Evolutionary conservation across 768 basidiomycete genomes (phyloP), one percentile per base, ranked within the genome.

Genomic region (Podaxis sp.): DNA sequence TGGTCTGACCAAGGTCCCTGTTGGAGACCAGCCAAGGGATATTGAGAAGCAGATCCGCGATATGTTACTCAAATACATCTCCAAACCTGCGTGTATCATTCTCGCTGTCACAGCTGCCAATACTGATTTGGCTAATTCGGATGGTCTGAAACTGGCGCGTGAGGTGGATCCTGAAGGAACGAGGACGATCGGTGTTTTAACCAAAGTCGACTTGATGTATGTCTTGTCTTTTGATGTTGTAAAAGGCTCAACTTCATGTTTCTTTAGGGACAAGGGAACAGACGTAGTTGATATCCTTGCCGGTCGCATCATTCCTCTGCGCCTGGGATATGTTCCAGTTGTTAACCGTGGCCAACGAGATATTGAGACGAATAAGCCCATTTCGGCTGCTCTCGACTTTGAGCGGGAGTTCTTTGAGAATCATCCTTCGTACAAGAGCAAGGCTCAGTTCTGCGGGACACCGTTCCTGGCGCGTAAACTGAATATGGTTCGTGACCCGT

Each of bases 271-370:
- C 79, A 85, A 83, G 70, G 97, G 97, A 59, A 98, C 96, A 5
- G 96, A 99, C 73, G 97, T 99, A 38, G 95, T 99, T 29, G 97
- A 99, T 75, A 98, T 99, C 73, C 86, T 99, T 53, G 97, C 97
- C 3, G 96, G 97, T 8, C 88, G 97, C 55, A 87, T 99, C 67
- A 98, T 98, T 71, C 97, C 96, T 54, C 83, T 99, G 40, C 89
- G 97, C 63, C 78, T 99, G 46, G 97, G 97, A 56, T 99, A 98
- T 72, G 97, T 98, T 2, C 97, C 97, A 9, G 97, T 99, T 8
- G 97, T 99, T 70, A 99, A 99, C 75, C 88, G 97, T 73, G 96
- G 96, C 40, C 97, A 98, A 73, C 88, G 95, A 53, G 97, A 99
- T 74, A 99, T 99, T 66, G 97, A 99, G 66, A 77, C 81, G 12